These are phyloP conservation scores for Austropuccinia psidii DNA, from an alignment of 1,284 basidiomycete genomes.

Conservation along the genomic window DNA sequence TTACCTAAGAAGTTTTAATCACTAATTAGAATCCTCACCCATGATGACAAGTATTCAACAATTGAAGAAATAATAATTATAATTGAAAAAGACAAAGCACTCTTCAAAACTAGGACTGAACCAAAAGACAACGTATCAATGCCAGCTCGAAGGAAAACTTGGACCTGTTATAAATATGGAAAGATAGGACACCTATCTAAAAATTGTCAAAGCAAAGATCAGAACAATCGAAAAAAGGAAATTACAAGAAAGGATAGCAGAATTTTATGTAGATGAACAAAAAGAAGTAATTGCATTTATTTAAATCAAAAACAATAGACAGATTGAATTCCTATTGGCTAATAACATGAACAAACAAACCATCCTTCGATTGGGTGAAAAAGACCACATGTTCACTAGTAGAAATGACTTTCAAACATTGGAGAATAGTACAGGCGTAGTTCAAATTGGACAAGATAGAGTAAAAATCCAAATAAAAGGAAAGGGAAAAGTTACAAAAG, in stretches of 20 bases:
- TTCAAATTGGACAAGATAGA: constrained; percentile 11
- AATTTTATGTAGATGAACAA: too few species aligned
- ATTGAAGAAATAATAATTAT: neutral
- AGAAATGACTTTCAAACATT: neutral
- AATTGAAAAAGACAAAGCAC: neutral
- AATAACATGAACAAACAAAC: too few species aligned
- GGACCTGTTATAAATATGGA: too few species aligned
- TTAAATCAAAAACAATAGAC: neutral
- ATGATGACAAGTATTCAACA: neutral
- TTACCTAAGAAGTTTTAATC: neutral
- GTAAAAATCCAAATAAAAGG: constrained; percentile 3
- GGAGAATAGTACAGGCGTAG: neutral
- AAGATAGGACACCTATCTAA: neutral
- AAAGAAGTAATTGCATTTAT: too few species aligned
- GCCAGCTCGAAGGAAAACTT: neutral
- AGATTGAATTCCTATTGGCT: neutral
- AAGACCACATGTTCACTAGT: too few species aligned
- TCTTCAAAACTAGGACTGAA: neutral
- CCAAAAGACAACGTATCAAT: neutral
- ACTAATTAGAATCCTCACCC: neutral
- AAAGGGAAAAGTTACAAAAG: constrained; percentile 7
- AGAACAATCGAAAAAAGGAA: neutral
- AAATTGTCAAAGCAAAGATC: too few species aligned
- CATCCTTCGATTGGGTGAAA: too few species aligned
- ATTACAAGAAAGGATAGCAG: neutral